A percentile compares a stretch with the other conserved stretches of the same genome.
Conservation (phyloP, 2,329 filamentous ascomycete genomes). For the Calonectria naviculata region DNA sequence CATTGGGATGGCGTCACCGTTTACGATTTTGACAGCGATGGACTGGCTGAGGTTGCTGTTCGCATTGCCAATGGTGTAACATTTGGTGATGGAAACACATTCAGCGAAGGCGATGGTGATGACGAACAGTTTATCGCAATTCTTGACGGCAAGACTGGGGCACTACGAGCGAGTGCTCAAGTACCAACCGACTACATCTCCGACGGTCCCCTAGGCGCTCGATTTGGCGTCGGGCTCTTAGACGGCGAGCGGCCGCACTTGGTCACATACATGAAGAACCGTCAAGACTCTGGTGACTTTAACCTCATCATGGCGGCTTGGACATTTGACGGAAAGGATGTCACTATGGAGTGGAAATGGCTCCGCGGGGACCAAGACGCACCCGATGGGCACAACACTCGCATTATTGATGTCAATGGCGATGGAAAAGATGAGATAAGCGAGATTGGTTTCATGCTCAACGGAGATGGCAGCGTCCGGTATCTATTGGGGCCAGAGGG, state of each 20-base stretch:
- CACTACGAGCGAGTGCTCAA: slow-evolving; percentile 18
- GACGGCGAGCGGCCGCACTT: slow-evolving; percentile 29
- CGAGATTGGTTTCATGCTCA: slow-evolving; percentile 37
- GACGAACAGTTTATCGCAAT: slow-evolving; percentile 34
- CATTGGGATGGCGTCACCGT: slow-evolving; percentile 39
- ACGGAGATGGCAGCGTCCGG: slow-evolving; percentile 31
- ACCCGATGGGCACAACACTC: slow-evolving; percentile 37
- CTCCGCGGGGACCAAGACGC: slow-evolving; percentile 19
- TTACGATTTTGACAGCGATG: slow-evolving; percentile 38
- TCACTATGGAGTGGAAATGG: slow-evolving; percentile 36
- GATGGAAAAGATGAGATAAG: slow-evolving; percentile 32
- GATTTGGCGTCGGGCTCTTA: slow-evolving; percentile 26
- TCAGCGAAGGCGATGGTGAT: slow-evolving; percentile 15
- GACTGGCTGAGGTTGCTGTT: slow-evolving; percentile 33
- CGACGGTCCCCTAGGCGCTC: slow-evolving; percentile 26
- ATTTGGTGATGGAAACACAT: slow-evolving; percentile 31
- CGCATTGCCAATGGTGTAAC: slow-evolving; percentile 35
- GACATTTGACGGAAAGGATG: slow-evolving; percentile 28
- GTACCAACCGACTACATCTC: slow-evolving; percentile 21
- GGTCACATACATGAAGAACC: slow-evolving; percentile 34
- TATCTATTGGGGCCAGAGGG: slow-evolving; percentile 30
- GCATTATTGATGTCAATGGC: slow-evolving; percentile 34
- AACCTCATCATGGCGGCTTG: slow-evolving; percentile 25
- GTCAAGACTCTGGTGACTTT: slow-evolving; percentile 19
- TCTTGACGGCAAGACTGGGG: slow-evolving; percentile 32